Conservation (phyloP, 805 yeast species). For the Maudiozyma turicensis region DNA sequence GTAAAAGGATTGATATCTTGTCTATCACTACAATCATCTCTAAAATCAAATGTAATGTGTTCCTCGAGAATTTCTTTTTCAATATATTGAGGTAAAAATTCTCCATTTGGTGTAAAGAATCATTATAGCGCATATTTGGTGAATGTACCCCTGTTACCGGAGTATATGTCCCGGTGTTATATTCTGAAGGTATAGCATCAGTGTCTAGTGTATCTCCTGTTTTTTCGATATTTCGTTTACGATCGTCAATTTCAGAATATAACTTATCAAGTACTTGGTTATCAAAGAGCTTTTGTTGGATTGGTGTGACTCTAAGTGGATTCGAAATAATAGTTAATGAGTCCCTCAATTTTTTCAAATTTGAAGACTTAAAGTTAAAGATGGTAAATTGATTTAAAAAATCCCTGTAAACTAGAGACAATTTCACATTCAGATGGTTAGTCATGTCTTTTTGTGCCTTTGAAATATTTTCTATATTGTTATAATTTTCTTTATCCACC, state of each 20-base stretch:
- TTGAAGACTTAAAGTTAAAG: slow-evolving; percentile 26
- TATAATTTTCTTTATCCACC: slow-evolving; percentile 10
- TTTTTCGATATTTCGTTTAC: neutral
- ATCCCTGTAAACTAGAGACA: slow-evolving; percentile 37
- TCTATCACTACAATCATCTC: slow-evolving; percentile 28
- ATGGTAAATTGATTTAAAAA: slow-evolving; percentile 33
- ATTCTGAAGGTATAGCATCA: neutral
- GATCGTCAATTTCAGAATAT: slow-evolving; percentile 3
- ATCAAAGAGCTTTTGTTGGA: slow-evolving; percentile 15
- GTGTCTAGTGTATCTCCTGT: neutral
- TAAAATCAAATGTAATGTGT: slow-evolving; percentile 22
- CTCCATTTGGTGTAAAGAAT: neutral
- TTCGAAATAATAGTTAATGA: slow-evolving; percentile 32
- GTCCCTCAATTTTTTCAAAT: slow-evolving; percentile 33
- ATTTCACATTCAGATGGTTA: slow-evolving; percentile 22
- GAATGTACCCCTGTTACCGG: neutral
- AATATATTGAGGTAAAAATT: slow-evolving; percentile 25
- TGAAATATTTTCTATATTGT: slow-evolving; percentile 12
- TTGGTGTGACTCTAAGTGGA: slow-evolving; percentile 35
- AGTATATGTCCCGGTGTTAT: neutral
- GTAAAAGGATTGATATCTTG: slow-evolving; percentile 13
- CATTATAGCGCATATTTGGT: neutral
- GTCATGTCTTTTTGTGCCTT: slow-evolving; percentile 27
- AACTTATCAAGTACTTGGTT: slow-evolving; percentile 12
- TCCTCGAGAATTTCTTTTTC: slow-evolving; percentile 26